Evolutionary conservation across 148 eudicot species (phyloP).

Genomic region (Arctostaphylos glauca): DNA sequence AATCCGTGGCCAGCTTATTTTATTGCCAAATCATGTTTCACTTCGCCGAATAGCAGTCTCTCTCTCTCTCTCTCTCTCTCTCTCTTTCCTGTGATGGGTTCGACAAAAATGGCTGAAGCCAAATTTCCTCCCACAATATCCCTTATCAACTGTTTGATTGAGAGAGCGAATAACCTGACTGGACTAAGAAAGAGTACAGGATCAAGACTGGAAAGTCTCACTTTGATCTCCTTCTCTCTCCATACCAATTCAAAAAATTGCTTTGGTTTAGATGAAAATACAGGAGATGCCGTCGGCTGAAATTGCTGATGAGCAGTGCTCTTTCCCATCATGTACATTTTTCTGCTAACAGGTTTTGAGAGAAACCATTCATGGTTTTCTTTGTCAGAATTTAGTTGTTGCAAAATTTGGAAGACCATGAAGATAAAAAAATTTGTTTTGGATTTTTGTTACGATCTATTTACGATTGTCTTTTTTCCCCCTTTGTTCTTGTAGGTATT

Average conservation of each 20-base stretch:
- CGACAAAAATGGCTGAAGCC: neutral
- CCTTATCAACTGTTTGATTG: neutral
- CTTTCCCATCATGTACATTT: neutral
- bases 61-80: too few relatives aligned
- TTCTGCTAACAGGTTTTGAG: neutral
- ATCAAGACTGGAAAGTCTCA: too few relatives aligned
- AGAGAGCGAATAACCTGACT: too few relatives aligned
- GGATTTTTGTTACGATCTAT: neutral
- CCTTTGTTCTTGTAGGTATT: conserved; percentile 9
- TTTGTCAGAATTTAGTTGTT: neutral
- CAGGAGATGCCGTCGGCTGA: neutral
- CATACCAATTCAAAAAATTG: neutral
- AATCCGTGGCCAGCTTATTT: neutral
- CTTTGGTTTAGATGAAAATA: neutral
- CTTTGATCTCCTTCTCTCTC: neutral
- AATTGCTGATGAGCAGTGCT: neutral
- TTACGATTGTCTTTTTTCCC: neutral
- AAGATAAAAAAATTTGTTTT: neutral
- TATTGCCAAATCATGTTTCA: neutral
- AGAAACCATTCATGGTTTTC: neutral
- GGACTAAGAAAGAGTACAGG: too few relatives aligned
- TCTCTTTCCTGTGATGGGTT: too few relatives aligned
- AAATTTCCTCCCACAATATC: neutral
- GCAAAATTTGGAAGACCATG: neutral
- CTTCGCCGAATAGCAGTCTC: neutral